Conservation (phyloP, 495 filamentous ascomycete genomes). For the Talaromyces thailandensis region DNA sequence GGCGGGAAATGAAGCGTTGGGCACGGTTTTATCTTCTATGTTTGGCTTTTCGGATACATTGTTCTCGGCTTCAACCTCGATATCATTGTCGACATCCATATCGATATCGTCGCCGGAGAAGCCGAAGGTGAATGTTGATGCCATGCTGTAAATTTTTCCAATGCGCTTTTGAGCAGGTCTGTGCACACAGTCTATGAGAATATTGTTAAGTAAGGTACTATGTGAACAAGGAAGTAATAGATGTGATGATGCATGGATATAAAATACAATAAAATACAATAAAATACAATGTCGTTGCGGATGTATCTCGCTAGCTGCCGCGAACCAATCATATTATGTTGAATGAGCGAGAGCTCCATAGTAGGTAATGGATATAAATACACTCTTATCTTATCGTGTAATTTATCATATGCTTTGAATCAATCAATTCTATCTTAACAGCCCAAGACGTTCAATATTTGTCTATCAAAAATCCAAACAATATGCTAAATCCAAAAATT, state of each 20-base stretch:
- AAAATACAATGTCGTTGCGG: not conserved
- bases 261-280: not conserved
- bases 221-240: too few species aligned
- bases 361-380: not conserved
- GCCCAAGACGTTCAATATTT: not conserved
- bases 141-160: constrained; percentile 15
- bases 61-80: constrained; percentile 11
- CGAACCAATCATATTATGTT: not conserved
- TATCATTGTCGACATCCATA: constrained; percentile 17
- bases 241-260: not conserved
- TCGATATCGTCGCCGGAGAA: constrained; percentile 84
- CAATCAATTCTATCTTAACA: not conserved
- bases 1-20: constrained; percentile 27
- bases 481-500: not conserved
- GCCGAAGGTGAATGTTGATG: constrained; percentile 60
- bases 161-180: too few species aligned
- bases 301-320: not conserved
- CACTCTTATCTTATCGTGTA: not conserved
- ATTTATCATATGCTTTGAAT: not conserved
- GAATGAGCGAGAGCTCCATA: not conserved
- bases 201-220: too few species aligned
- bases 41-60: not conserved
- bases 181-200: too few species aligned
- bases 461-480: not conserved
- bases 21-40: constrained; percentile 7